Evolutionary conservation across 129 eudicot species (phyloP), one percentile per base, ranked within the genome.

Genomic region (Mikania micrantha): DNA sequence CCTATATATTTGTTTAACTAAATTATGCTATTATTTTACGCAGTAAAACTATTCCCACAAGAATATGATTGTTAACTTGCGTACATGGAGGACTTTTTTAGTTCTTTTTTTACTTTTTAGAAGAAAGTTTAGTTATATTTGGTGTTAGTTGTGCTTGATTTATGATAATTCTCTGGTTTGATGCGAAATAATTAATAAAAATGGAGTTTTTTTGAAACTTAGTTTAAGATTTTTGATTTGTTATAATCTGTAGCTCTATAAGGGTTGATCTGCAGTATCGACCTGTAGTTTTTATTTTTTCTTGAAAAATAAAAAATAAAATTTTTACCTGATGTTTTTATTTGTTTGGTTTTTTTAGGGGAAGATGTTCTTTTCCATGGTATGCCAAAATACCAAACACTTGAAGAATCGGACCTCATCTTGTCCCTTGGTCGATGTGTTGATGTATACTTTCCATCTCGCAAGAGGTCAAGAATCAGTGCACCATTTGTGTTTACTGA

Each of bases 391-490:
- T 91, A 76, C 88, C 87, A 85, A 63, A 78, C 69, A 34, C 74
- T 83, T 1, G 87, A 85, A 80, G 88, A 88, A 19, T 67, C 86
- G 2, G 83, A 64, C 48, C 74, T 74, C 53, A 74, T 79, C 67
- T 74, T 83, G 56, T 74, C 91, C 41, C 91, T 83, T 64, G 83
- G 81, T 39, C 77, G 38, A 35, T 77, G 75, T 31, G 85, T 77
- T 19, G 94, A 89, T 34, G 77, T 82, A 3, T 85, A 80, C 71
- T 67, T 75, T 59, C 85, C 88, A 27, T 64, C 80, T 61, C 70
- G 82, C 52, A 90, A 90, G 83, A 83, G 86, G 69, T 78, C 91
- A 27, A 77, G 95, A 57, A 49, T 85, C 69, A 81, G 40, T 4
- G 88, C 86, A n/a, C 85, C 91, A 1, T 79, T 81, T 62, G 72